phyloP scores from a whole-genome alignment of 805 yeast species.

The Hanseniaspora lachancei region DNA sequence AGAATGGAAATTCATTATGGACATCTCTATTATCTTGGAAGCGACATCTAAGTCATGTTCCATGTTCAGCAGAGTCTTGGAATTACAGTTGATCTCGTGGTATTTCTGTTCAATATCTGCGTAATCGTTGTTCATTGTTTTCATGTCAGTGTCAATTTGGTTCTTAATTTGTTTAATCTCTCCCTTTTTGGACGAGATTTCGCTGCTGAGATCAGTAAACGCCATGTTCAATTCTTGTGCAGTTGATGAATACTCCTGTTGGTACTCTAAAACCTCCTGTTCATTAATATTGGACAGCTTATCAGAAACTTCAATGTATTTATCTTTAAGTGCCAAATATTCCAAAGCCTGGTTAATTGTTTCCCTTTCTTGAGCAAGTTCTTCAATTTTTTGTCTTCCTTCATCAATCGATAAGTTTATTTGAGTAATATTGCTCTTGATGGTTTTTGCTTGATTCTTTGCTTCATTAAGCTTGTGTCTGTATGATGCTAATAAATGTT shows the following conservation, averaged over 20 bases:
- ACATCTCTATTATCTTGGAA: slow-evolving; percentile 74
- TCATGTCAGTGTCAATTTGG: slow-evolving; percentile 38
- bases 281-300: slow-evolving; percentile 38
- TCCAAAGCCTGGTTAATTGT: slow-evolving; percentile 16
- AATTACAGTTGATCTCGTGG: slow-evolving; percentile 8
- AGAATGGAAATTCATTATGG: slow-evolving; percentile 86
- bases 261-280: slow-evolving; percentile 45
- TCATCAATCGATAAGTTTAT: background rate
- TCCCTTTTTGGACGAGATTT: slow-evolving; percentile 66
- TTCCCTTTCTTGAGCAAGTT: slow-evolving; percentile 39
- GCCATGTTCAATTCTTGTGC: slow-evolving; percentile 37
- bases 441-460: background rate
- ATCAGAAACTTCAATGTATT: slow-evolving; percentile 34
- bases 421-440: background rate
- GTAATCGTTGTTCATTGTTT: slow-evolving; percentile 53
- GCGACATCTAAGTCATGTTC: slow-evolving; percentile 56
- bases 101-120: slow-evolving; percentile 47
- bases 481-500: slow-evolving; percentile 15
- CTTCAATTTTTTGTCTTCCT: background rate
- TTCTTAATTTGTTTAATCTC: slow-evolving; percentile 73
- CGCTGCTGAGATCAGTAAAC: slow-evolving; percentile 45
- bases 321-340: slow-evolving; percentile 41
- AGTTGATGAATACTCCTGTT: slow-evolving; percentile 48
- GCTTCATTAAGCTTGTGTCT: slow-evolving; percentile 19
- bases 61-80: slow-evolving; percentile 5